phyloP scores from a whole-genome alignment of 805 yeast genomes.

The Starmerella vitae region DNA sequence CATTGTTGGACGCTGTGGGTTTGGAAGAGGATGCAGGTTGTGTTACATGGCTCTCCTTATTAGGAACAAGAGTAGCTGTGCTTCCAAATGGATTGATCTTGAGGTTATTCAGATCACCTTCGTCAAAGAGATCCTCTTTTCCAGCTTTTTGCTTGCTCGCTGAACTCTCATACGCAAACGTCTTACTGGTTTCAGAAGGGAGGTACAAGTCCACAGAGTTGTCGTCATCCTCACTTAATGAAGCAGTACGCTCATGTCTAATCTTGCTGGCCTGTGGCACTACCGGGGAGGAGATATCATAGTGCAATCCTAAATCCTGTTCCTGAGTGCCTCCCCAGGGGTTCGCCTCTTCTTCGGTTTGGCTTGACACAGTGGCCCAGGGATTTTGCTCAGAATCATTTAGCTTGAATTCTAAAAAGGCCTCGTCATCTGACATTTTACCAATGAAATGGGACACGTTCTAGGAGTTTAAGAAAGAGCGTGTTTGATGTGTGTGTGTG shows the following conservation, averaged over 20 bases:
- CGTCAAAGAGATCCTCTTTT: background rate
- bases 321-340: background rate
- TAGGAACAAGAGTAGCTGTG: background rate
- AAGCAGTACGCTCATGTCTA: background rate
- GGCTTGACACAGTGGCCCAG: background rate
- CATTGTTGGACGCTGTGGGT: too few relatives aligned
- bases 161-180: too few relatives aligned
- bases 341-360: background rate
- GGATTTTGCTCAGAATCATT: constrained; percentile 17
- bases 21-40: too few relatives aligned
- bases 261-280: background rate
- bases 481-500: too few relatives aligned
- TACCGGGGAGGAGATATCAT: background rate
- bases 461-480: too few relatives aligned
- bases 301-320: background rate
- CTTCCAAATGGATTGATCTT: background rate
- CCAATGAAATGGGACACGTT: too few relatives aligned
- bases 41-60: too few relatives aligned
- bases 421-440: constrained; percentile 22
- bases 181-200: too few relatives aligned
- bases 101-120: background rate
- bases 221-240: background rate
- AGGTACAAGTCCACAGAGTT: too few relatives aligned
- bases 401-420: constrained; percentile 30
- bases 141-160: too few relatives aligned